Percentiles rank a stretch among this genome's conserved stretches.
These are phyloP conservation scores for Mortierella sp. DNA, from an alignment of 371 early-diverging fungal genomes.

Conservation along the genomic window DNA sequence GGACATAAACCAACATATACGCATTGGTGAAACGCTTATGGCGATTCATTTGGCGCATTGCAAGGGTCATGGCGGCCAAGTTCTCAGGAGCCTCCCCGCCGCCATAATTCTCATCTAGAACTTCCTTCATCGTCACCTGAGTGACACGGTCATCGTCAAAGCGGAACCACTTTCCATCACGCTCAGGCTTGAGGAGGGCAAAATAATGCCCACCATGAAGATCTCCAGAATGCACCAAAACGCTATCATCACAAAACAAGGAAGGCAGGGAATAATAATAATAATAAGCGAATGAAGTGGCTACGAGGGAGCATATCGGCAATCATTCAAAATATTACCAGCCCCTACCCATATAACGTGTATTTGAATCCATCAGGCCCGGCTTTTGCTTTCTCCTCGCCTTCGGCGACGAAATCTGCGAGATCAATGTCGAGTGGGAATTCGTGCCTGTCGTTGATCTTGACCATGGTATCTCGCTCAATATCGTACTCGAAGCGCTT, in stretches of 20 bases:
- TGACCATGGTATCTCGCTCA: constrained; percentile 90
- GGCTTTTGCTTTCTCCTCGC: constrained; percentile 64
- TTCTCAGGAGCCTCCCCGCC: constrained; percentile 72
- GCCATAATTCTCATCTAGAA: constrained; percentile 97
- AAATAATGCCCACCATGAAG: constrained; percentile 98
- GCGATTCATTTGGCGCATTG: constrained; percentile 49
- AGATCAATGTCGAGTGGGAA: constrained; percentile 95
- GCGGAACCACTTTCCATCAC: constrained; percentile 89
- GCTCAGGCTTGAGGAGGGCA: constrained; percentile 88
- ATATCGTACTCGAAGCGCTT: constrained; percentile 99
- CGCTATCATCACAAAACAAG: constrained; percentile 63
- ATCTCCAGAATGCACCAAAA: constrained; percentile 98
- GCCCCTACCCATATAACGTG: constrained; percentile 83
- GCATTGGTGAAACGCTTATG: constrained; percentile 94
- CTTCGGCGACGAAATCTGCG: constrained; percentile 80
- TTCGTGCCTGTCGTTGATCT: constrained; percentile 98
- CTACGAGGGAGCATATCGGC: neutral
- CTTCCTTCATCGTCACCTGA: constrained; percentile 88
- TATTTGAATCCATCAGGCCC: constrained; percentile 80
- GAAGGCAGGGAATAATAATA: neutral
- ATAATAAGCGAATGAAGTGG: neutral
- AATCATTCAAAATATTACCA: neutral
- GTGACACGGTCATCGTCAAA: constrained; percentile 99
- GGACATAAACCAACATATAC: constrained; percentile 97
- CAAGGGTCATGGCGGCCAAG: constrained; percentile 35